Conservation (phyloP, 2,329 filamentous ascomycete genomes). For the Periglandula ipomoeae region DNA sequence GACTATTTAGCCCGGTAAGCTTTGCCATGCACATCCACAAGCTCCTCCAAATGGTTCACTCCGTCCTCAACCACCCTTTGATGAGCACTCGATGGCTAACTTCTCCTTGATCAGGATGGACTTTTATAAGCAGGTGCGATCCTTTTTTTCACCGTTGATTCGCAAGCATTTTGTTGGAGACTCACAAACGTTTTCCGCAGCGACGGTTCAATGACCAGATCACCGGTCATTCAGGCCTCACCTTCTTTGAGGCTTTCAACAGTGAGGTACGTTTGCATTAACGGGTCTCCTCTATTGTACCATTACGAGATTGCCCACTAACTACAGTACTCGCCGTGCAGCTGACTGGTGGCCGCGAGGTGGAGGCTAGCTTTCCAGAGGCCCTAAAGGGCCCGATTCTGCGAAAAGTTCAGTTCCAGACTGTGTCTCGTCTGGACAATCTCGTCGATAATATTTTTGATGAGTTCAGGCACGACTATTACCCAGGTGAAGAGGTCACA, state of each 20-base stretch:
- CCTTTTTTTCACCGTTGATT: neutral
- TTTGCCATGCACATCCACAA: neutral
- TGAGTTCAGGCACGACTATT: slow-evolving; percentile 83
- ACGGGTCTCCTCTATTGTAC: neutral
- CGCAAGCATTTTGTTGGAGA: too few species aligned
- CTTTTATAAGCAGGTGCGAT: slow-evolving; percentile 83
- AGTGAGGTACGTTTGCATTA: slow-evolving; percentile 59
- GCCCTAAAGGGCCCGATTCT: slow-evolving; percentile 84
- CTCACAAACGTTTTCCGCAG: slow-evolving; percentile 31
- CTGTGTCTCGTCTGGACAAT: slow-evolving; percentile 80
- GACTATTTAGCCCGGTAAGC: slow-evolving; percentile 73
- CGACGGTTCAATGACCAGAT: slow-evolving; percentile 93
- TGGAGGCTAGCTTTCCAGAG: slow-evolving; percentile 87
- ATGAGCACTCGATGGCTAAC: too few species aligned
- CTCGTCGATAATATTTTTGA: slow-evolving; percentile 59
- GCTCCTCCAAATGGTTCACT: too few species aligned
- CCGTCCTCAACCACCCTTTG: too few species aligned
- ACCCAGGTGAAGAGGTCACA: slow-evolving; percentile 76
- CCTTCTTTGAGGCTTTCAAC: slow-evolving; percentile 84
- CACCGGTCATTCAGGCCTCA: slow-evolving; percentile 82
- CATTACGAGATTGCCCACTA: neutral
- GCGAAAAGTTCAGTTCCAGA: slow-evolving; percentile 85
- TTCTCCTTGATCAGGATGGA: slow-evolving; percentile 57
- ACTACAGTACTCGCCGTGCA: slow-evolving; percentile 23
- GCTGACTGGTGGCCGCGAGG: slow-evolving; percentile 74